Base-by-base conservation (phyloP, 805 yeast species). In the Cyberlindnera amylophila region DNA sequence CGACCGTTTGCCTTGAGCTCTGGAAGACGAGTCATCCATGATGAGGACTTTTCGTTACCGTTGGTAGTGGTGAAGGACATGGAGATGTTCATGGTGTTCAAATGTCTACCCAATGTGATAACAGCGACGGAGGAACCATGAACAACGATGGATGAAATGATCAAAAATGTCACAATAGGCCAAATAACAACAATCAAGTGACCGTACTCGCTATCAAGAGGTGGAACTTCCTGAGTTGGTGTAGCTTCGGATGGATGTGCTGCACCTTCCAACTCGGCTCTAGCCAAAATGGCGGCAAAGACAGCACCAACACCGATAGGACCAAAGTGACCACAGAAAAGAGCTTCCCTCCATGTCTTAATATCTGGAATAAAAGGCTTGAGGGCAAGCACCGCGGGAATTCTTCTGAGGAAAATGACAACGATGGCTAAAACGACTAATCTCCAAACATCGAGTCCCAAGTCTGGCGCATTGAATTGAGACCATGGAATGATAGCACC, bases 271-370 rank as follows among this genome's bases (percentile, higher is more conserved):
- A 85, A 65, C 47, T 81, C 84, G 9, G 79, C 76, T 47, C 91
- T 75, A 0, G 95, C 87, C 48, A 88, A 68, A 38, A 89, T 81
- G 6, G 86, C 81, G 32, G 93, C 91, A 40, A 44, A 47, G 63
- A 89, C 71, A 1, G 96, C 96, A 44, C 96, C 96, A 17, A 89
- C 96, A 36, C 97, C 97, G 57, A 90, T 86, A 2, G 97, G 96
- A 14, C 97, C 97, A 63, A 90, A 89, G 65, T 89, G 96, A 16
- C 96, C 96, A 61, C 95, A 87, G 62, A 90, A 90, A 3, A 89
- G 60, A 0, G 96, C 96, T 62, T 89, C 97, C 61, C 96, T 78
- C 96, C 96, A 89, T 10, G 87, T 76, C 54, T 87, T 81, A 31
- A 89, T 77, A 59, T 89, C 96, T 0, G 96, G 96, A 2, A 87